phyloP scores from a whole-genome alignment of 108 stramenopile species.

The Nitzschia sp. region DNA sequence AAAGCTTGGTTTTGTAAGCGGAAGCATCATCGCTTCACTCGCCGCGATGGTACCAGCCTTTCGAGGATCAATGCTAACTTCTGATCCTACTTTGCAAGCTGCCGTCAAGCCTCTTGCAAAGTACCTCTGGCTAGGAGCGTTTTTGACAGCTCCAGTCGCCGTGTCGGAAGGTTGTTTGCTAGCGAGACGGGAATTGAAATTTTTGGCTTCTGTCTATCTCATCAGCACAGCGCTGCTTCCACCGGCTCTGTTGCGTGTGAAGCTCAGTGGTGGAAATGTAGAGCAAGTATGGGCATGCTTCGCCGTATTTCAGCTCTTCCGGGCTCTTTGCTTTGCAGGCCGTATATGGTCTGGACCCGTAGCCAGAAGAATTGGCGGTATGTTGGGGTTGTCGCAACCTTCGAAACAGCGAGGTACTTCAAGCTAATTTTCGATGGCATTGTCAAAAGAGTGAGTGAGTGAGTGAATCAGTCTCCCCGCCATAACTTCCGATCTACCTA shows the following conservation, averaged over 20 bases:
- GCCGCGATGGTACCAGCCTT: slow-evolving; percentile 72
- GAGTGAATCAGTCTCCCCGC: too few species aligned
- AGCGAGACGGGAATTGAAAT: slow-evolving; percentile 72
- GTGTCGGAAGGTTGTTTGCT: slow-evolving; percentile 83
- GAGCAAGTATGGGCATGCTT: slow-evolving; percentile 82
- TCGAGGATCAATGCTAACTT: slow-evolving; percentile 62
- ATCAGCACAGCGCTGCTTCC: slow-evolving; percentile 77
- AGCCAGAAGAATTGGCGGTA: neutral
- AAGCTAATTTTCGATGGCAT: too few species aligned
- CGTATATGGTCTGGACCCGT: slow-evolving; percentile 53
- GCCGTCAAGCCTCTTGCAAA: slow-evolving; percentile 78
- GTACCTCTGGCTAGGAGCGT: slow-evolving; percentile 67
- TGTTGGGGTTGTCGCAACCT: neutral
- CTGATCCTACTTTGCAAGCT: slow-evolving; percentile 59
- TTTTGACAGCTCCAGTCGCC: slow-evolving; percentile 83
- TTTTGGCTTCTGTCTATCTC: slow-evolving; percentile 72
- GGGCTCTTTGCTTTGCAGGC: slow-evolving; percentile 73
- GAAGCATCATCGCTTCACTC: slow-evolving; percentile 55
- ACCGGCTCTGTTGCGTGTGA: slow-evolving; percentile 63
- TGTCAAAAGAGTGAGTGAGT: too few species aligned
- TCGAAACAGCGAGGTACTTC: neutral
- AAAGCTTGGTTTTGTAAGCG: slow-evolving; percentile 58
- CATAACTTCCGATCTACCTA: too few species aligned
- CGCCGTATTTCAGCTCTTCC: slow-evolving; percentile 81
- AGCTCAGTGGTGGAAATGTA: slow-evolving; percentile 61